Conservation (phyloP, 257 asterid genomes). For the Misopates orontium region DNA sequence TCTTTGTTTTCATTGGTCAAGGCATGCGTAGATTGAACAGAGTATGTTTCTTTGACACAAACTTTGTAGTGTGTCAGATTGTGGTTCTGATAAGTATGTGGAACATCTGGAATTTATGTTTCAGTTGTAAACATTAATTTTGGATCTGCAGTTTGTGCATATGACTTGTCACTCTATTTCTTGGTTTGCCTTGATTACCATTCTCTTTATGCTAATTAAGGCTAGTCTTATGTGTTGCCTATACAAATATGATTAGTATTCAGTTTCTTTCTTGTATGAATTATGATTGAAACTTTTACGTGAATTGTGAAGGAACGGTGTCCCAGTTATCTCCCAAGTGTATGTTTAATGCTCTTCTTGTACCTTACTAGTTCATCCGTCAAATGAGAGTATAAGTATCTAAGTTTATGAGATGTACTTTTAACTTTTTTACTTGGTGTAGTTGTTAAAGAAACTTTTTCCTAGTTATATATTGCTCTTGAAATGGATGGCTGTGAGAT, state of each 20-base stretch:
- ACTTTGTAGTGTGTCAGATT: slow-evolving; percentile 9
- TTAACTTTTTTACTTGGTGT: too few relatives aligned
- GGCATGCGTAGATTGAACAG: slow-evolving; percentile 7
- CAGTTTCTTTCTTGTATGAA: not conserved
- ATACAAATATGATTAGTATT: not conserved
- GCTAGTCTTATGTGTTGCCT: not conserved
- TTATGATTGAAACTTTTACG: not conserved
- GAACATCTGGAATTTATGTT: slow-evolving; percentile 12
- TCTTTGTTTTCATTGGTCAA: not conserved
- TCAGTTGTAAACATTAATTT: slow-evolving; percentile 19
- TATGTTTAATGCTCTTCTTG: not conserved
- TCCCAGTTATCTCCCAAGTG: not conserved
- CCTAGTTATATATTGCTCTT: too few relatives aligned
- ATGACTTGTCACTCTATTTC: not conserved
- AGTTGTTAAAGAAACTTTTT: too few relatives aligned
- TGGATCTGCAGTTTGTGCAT: not conserved
- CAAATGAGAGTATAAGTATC: not conserved
- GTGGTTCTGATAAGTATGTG: slow-evolving; percentile 10
- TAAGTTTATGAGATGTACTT: too few relatives aligned
- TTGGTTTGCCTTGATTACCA: slow-evolving; percentile 9
- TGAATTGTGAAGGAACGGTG: not conserved
- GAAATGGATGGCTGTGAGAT: too few relatives aligned
- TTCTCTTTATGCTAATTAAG: not conserved
- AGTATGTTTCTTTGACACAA: slow-evolving; percentile 22
- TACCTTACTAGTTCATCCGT: not conserved